Base-by-base conservation (phyloP, 441 rosid genomes). In the Croton laevigatus region DNA sequence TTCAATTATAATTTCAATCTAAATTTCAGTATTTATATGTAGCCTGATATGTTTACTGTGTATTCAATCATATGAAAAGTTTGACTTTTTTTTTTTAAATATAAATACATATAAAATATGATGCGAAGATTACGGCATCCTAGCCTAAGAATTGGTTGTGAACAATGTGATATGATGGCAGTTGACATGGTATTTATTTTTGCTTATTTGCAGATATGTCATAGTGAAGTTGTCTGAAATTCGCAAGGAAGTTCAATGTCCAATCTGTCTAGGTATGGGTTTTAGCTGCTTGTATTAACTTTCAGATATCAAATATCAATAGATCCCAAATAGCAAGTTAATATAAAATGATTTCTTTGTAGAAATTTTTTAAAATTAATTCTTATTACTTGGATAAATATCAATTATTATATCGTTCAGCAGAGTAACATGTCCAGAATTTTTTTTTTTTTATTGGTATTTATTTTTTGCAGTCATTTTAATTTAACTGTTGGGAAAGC, bases 171-270 rank as follows among this genome's bases (percentile, higher is more conserved):
- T 67, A 23, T 77, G 32, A 27, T 61, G 59, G 61, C 20, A n/a
- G 68, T 53, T 67, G 44, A 67, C 36, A 37, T 46, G 40, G 69
- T 60, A 52, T 68, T 44, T 34, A 10, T 57, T 57, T 65, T 59
- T 73, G 64, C 75, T 64, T 76, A 45, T 59, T 78, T 76, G 81
- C 89, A 90, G 97, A 71, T 82, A 63, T 78, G 79, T 81, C 66
- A 16, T 72, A 6, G 84, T 85, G 58, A 85, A 82, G 67, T 66
- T 86, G 72, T 73, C 91, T 16, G 85, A 87, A 46, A 77, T 87
- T 55, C 97, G 89, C 48, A 88, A 87, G 77, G 89, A 86, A 78
- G 91, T 91, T 46, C 91, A 91, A 66, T 91, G 97, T 71, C 94
- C 94, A 62, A 89, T 91, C 73, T 90, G 97, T 75, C 77, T 89